Base-by-base conservation (phyloP, 2,329 filamentous ascomycete species). In the Exutisphaerella laricina region DNA sequence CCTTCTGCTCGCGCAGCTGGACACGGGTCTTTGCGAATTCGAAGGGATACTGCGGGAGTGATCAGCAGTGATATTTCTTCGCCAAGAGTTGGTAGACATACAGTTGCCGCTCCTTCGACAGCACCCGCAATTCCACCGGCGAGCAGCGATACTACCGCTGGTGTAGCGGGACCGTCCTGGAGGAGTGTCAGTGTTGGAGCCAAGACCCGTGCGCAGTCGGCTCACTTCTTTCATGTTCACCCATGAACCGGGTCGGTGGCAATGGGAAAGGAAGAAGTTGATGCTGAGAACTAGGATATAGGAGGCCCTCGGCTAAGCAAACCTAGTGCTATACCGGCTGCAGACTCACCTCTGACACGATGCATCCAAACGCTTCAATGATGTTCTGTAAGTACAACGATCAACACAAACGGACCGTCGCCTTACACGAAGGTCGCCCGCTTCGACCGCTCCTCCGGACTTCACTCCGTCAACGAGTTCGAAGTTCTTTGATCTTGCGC, bases 1-100 rank as follows among this genome's bases (percentile, higher is more conserved):
- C 64, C 46, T 65, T 66, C 43, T 71, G 63, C 29, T 65, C 61
- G 21, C 67, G 66, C n/a, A 81, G 66, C 50, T 83, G 78, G 3
- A 78, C 71, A 41, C 77, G 68, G 0, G 80, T 83, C 62, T 84
- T 84, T 41, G 79, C 78, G 53, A 82, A 84, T 56, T 84, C 80
- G 53, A 83, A 77, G 0, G 80, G 80, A 59, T 82, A 82, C 58
- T 62, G 36, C 12, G 25, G 12, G 23, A 2, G 10, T 26, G 16
- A 6, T 32, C 21, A 23, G 28, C 9, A 25, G 10, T 34, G 8
- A 33, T 18, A 4, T 13, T 8, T 14, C 7, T 40, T 32, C 9
- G 6, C 23, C 6, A 6, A 26, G 23, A 26, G 6, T 6, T 12
- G 39, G 17, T 16, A 18, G 9, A 16, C 53, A 18, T 53, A 59